A percentile compares a stretch with the other conserved stretches of the same genome.
These are phyloP conservation scores for Rosellinia necatrix DNA, from an alignment of 2,329 filamentous ascomycete species.

Conservation along the genomic window DNA sequence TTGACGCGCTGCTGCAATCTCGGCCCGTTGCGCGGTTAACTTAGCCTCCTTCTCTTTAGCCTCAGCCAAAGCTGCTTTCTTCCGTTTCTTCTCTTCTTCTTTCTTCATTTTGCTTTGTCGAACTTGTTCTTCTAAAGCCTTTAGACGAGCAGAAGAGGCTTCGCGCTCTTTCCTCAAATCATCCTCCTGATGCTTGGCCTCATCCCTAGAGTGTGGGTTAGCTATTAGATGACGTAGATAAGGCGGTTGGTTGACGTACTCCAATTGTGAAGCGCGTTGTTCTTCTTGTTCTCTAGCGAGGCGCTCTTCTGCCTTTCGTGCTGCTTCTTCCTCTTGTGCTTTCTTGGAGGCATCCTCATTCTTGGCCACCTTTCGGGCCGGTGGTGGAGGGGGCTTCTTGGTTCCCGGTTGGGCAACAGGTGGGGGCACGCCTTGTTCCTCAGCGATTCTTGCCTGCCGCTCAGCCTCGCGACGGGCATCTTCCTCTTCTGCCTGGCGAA, in stretches of 20 bases:
- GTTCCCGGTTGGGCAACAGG: slow-evolving; percentile 56
- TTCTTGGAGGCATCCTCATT: slow-evolving; percentile 52
- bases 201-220: slow-evolving; percentile 59
- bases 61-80: slow-evolving; percentile 85
- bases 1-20: slow-evolving; percentile 89
- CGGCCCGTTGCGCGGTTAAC: slow-evolving; percentile 81
- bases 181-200: slow-evolving; percentile 75
- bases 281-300: slow-evolving; percentile 74
- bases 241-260: slow-evolving; percentile 70
- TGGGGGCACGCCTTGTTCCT: slow-evolving; percentile 70
- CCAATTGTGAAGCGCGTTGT: slow-evolving; percentile 74
- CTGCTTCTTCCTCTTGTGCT: slow-evolving; percentile 56
- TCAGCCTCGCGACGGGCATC: slow-evolving; percentile 87
- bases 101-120: slow-evolving; percentile 93
- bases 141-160: slow-evolving; percentile 80
- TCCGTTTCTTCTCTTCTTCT: slow-evolving; percentile 91
- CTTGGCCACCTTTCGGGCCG: slow-evolving; percentile 71
- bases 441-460: slow-evolving; percentile 78
- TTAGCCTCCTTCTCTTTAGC: slow-evolving; percentile 87
- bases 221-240: slow-evolving; percentile 6
- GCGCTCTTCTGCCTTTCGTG: slow-evolving; percentile 67
- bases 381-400: slow-evolving; percentile 77
- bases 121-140: slow-evolving; percentile 91
- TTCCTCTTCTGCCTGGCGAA: slow-evolving; percentile 91
- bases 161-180: slow-evolving; percentile 80